These are phyloP conservation scores for Vaccinium corymbosum DNA, from an alignment of 148 eudicot genomes.

Conservation along the genomic window DNA sequence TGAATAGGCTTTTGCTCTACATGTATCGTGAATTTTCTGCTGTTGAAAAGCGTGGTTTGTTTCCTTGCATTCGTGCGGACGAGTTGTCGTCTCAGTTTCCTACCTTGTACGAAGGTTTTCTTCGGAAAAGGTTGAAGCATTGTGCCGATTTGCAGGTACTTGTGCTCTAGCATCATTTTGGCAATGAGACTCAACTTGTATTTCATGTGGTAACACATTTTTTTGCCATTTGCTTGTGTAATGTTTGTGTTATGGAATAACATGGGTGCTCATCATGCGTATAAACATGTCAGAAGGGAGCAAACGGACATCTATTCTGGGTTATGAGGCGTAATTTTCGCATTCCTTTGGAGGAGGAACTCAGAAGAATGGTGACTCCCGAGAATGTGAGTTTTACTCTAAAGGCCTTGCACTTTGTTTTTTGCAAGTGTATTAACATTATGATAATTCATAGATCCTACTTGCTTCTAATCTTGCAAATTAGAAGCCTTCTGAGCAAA, in stretches of 20 bases:
- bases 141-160: conserved; percentile 90
- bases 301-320: conserved; percentile 72
- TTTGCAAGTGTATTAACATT: neutral
- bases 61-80: conserved; percentile 76
- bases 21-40: conserved; percentile 89
- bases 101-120: conserved; percentile 57
- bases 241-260: conserved; percentile 3
- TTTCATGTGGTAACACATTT: neutral
- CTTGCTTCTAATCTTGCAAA: neutral
- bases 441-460: neutral
- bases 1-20: conserved; percentile 81
- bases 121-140: conserved; percentile 81
- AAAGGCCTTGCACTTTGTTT: neutral
- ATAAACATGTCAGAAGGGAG: conserved; percentile 49
- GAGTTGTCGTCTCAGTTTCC: conserved; percentile 81
- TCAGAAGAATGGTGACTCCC: conserved; percentile 89
- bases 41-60: conserved; percentile 64
- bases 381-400: conserved; percentile 67
- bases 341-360: conserved; percentile 90
- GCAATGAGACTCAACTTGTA: neutral
- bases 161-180: neutral
- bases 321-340: conserved; percentile 82
- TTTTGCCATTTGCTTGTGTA: conserved; percentile 3
- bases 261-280: conserved; percentile 10
- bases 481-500: neutral